A percentile compares a stretch with the other conserved stretches of the same genome.
Evolutionary conservation across 306 rosid genomes (phyloP).

Genomic region (Rubus idaeus): DNA sequence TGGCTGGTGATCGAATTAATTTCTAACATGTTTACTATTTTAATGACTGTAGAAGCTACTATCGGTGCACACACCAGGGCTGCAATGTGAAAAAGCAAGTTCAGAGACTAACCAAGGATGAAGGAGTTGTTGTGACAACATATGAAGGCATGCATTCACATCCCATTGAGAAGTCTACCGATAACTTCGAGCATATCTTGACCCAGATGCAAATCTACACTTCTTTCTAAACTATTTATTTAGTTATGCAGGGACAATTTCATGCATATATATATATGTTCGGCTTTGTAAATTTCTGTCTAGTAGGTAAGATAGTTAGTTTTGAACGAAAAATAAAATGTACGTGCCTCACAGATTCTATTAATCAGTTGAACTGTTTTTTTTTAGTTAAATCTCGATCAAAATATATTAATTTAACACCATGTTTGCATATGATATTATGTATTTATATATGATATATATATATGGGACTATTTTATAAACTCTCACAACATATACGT

Average conservation of each 20-base stretch:
- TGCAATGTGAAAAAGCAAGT: slow-evolving; percentile 58
- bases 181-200: slow-evolving; percentile 56
- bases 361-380: neutral
- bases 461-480: no score
- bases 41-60: slow-evolving; percentile 41
- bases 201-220: slow-evolving; percentile 50
- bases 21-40: slow-evolving; percentile 1
- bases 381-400: no score
- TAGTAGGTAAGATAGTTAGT: neutral
- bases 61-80: slow-evolving; percentile 51
- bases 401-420: no score
- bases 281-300: neutral
- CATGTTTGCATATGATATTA: no score
- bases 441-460: no score
- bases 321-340: slow-evolving; percentile 3
- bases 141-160: slow-evolving; percentile 55
- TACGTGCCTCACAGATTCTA: neutral
- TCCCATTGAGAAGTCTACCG: slow-evolving; percentile 48
- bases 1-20: no score
- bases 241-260: neutral
- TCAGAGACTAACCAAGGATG: slow-evolving; percentile 48
- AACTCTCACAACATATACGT: no score
- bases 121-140: slow-evolving; percentile 47
- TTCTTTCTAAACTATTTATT: slow-evolving; percentile 13
- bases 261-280: neutral